Evolutionary conservation across 2,329 filamentous ascomycete genomes (phyloP), one percentile per base, ranked within the genome.

Genomic region (Incumbomyces lentus): DNA sequence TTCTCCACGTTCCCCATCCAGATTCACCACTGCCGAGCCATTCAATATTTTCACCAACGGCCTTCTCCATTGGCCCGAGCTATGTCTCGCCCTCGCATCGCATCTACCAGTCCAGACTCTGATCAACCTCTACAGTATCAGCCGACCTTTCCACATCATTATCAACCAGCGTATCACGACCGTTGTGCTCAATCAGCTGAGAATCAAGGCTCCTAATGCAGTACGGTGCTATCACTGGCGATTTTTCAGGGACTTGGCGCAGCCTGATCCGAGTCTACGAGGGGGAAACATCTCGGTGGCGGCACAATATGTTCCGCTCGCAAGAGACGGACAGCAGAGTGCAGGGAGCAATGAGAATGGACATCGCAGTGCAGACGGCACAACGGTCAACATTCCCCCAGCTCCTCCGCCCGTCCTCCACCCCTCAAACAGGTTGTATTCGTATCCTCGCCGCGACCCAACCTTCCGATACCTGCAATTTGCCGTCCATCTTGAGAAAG

Each of bases 391-490:
- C 22, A 45, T 38, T 18, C 33, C 33, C 8, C 17, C 16, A 4
- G 22, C 22, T n/a, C 22, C 33, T 11, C 33, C 41, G 12, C 17
- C 42, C 6, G 30, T 17, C 11, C 42, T 31, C 17, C 31, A 17
- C 33, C 10, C 30, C 5, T n/a, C 33, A 17, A 16, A 14, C 12
- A 59, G 49, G 50, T 59, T 53, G 40, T 46, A 47, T 45, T 55
- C 60, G 3, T 49, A 66, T 26, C 60, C 70, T 22, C 78, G 72
- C 39, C 63, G 63, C 17, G 72, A 84, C 1, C 84, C 84, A 0
- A 73, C 75, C 6, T 67, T 90, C 40, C 68, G 69, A 37, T 92
- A 83, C 74, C 68, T 86, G 6, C 70, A 75, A 47, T 80, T 90
- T 74, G 70, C 86, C 0, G 61, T 76, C 51, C 74, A 69, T 49